Evolutionary conservation across 1,284 basidiomycete species (phyloP), one percentile per base, ranked within the genome.

Genomic region (Cryptococcus jaspeensis): DNA sequence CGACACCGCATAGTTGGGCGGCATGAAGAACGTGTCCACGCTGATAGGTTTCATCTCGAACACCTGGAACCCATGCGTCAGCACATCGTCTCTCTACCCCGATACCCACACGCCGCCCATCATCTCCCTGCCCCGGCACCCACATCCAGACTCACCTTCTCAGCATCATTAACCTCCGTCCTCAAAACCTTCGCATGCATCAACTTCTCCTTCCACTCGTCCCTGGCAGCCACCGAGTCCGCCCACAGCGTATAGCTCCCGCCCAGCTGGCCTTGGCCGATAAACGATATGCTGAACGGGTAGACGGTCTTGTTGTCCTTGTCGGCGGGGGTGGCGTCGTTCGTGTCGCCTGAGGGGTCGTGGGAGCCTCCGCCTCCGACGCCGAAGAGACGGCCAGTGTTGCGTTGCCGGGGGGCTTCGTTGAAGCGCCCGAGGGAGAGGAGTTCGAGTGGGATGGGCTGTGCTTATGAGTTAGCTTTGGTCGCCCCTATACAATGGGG

Each of bases 391-490:
- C 50, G 73, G 52, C 70, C 53, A 59, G 61, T 38, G 56, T 56
- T 57, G 4, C 76, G 62, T 15, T 64, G 66, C 20, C 72, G 69
- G 0, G 72, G 66, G 0, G 65, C 56, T 28, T 75, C 91, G 43
- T 82, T 84, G 75, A 94, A 95, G 70, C 86, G 88, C 52, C 87
- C 85, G 2, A 93, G 77, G 2, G 85, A 86, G 40, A 97, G 81
- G 9, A 97, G 81, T 68, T 94, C 92, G 58, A 96, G 80, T 4
- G 92, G 92, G 50, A 95, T 90, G 0, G 92, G 92, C 89, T 92
- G 55, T 13, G 45, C 5, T 9, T 11, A 39, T 15, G 23, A 35
- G 25, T 25, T n/a, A 20, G 23, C 25, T 7, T 43, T 13, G 56
- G 46, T 40, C 52, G 36, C n/a, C 23, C 15, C 4, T n/a, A 20